Conservation (phyloP, 805 yeast genomes). For the Ogataea angusta region DNA sequence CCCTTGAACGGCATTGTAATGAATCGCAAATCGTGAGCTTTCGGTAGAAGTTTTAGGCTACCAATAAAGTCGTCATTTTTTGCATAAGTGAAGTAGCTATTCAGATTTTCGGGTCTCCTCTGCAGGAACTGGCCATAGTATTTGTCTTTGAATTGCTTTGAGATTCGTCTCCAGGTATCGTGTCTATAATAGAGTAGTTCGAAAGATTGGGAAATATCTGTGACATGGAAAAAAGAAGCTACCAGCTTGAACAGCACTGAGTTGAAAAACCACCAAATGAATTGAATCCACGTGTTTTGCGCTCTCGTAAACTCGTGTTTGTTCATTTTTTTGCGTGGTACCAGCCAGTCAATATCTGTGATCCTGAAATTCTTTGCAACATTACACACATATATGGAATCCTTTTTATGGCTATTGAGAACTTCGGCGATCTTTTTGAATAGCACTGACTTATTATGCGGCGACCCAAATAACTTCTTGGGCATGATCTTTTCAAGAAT, state of each 20-base stretch:
- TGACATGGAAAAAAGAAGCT: conserved; percentile 60
- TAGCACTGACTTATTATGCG: conserved; percentile 43
- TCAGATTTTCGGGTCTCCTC: conserved; percentile 12
- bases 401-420: conserved; percentile 38
- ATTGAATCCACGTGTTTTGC: conserved; percentile 34
- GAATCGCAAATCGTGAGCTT: conserved; percentile 55
- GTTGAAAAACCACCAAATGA: conserved; percentile 59
- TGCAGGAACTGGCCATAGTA: conserved; percentile 42
- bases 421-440: conserved; percentile 35
- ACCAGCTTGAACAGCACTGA: conserved; percentile 45
- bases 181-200: conserved; percentile 53
- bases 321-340: conserved; percentile 31
- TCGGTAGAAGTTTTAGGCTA: conserved; percentile 54
- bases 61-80: conserved; percentile 36
- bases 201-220: conserved; percentile 46
- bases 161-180: conserved; percentile 49
- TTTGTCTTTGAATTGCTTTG: conserved; percentile 38
- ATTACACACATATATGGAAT: conserved; percentile 31
- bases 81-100: conserved; percentile 17
- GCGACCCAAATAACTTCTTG: conserved; percentile 47
- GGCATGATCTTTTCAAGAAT: conserved; percentile 52
- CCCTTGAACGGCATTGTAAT: conserved; percentile 53
- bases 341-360: conserved; percentile 55
- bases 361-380: conserved; percentile 38
- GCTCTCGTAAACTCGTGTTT: conserved; percentile 42